These are phyloP conservation scores for Globisporangium okanoganense DNA, from an alignment of 352 stramenopile genomes.

Conservation along the genomic window DNA sequence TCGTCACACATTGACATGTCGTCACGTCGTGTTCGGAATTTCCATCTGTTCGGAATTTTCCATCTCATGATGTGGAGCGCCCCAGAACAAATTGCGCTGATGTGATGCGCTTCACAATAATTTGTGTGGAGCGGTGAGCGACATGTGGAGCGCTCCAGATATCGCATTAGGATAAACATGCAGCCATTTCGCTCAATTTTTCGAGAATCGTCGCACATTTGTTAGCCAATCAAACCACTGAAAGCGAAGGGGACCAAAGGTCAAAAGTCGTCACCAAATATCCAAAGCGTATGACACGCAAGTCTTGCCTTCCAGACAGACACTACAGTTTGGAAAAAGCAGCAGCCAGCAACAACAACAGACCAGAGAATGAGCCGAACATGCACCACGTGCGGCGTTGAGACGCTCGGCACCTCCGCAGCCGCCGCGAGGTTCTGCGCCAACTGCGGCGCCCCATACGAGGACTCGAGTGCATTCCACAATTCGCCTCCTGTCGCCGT, in stretches of 20 bases:
- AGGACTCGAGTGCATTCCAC: not conserved
- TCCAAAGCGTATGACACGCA: not conserved
- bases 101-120: not conserved
- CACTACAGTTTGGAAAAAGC: not conserved
- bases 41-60: too few relatives aligned
- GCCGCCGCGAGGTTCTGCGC: slow-evolving; percentile 3
- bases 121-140: not conserved
- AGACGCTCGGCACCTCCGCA: not conserved
- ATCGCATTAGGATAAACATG: not conserved
- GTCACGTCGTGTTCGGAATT: not conserved
- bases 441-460: slow-evolving; percentile 4
- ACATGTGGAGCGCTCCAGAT: not conserved
- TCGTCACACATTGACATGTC: not conserved
- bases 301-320: too few relatives aligned
- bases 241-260: too few relatives aligned
- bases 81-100: not conserved
- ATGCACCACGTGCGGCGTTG: slow-evolving; percentile 6
- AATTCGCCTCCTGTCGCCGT: not conserved
- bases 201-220: too few relatives aligned
- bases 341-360: not conserved
- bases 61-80: not conserved
- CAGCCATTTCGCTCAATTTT: not conserved
- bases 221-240: too few relatives aligned
- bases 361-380: not conserved
- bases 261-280: not conserved